A percentile compares a stretch with the other conserved stretches of the same genome.
These are phyloP conservation scores for Santalum album DNA, from an alignment of 164 flowering plant genomes.

Conservation along the genomic window DNA sequence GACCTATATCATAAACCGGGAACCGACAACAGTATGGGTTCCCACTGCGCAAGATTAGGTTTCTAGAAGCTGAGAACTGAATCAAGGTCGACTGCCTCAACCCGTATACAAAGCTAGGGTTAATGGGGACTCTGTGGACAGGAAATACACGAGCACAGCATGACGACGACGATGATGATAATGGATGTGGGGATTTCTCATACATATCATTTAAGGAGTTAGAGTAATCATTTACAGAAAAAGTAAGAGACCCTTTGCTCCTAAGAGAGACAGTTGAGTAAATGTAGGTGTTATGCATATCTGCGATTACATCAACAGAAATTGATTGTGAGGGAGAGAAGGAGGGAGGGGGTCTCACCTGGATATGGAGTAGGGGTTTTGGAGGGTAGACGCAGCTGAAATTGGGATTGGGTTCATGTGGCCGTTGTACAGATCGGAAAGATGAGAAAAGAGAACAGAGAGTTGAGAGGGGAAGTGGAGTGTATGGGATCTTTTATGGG, in stretches of 20 bases:
- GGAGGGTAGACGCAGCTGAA: no score
- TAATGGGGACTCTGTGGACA: constrained; percentile 13
- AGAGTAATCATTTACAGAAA: constrained; percentile 29
- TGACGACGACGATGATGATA: constrained; percentile 10
- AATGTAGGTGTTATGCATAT: constrained; percentile 34
- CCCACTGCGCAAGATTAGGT: constrained; percentile 8
- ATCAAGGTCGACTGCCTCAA: constrained; percentile 31
- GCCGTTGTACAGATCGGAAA: no score
- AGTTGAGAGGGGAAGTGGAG: no score
- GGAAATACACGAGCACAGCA: constrained; percentile 13
- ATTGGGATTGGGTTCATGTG: no score
- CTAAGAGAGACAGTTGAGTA: constrained; percentile 38
- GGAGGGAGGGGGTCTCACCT: no score
- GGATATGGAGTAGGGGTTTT: no score
- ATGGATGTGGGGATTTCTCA: constrained; percentile 11
- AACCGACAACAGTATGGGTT: constrained; percentile 20
- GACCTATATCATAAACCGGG: constrained; percentile 19
- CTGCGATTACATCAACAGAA: no score
- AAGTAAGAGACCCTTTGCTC: constrained; percentile 29
- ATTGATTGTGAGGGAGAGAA: no score
- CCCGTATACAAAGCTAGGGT: constrained; percentile 28
- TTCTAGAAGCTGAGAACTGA: constrained; percentile 22
- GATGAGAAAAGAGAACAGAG: no score
- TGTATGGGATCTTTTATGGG: no score
- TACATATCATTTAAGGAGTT: constrained; percentile 21